These are phyloP conservation scores for Pyracantha coccinea DNA, from an alignment of 331 rosid genomes.

Conservation along the genomic window DNA sequence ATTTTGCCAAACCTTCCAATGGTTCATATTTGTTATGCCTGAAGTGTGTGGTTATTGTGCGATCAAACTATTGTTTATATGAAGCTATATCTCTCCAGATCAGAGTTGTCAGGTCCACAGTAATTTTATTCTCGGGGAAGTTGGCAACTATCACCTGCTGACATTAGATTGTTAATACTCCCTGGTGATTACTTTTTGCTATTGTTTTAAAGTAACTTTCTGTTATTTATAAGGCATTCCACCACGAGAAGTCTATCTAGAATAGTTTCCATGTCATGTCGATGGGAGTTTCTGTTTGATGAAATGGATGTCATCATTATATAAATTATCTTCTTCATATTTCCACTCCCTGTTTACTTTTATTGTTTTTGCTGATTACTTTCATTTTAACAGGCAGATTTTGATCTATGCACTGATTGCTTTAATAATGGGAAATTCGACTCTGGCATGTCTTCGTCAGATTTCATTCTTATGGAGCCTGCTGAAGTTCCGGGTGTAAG, in stretches of 20 bases:
- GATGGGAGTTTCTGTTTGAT: not conserved
- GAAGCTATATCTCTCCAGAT: not conserved
- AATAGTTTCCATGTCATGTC: not conserved
- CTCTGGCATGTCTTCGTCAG: conserved; percentile 82
- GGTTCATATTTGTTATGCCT: not conserved
- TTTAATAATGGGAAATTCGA: conserved; percentile 79
- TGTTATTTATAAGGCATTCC: not conserved
- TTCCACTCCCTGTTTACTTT: conserved; percentile 4
- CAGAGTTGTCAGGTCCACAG: not conserved
- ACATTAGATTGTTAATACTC: not conserved
- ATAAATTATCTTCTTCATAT: not conserved
- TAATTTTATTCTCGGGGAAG: not conserved
- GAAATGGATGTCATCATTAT: not conserved
- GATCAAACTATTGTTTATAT: not conserved
- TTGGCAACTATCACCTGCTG: not conserved
- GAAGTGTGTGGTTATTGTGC: not conserved
- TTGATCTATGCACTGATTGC: conserved; percentile 88
- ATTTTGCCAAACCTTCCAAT: not conserved
- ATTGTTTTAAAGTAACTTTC: not conserved
- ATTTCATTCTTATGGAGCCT: conserved; percentile 98
- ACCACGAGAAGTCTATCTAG: not conserved
- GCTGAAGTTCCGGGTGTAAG: conserved; percentile 83
- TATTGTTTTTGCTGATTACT: conserved; percentile 11
- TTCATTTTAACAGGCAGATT: conserved; percentile 86
- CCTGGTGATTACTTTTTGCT: not conserved